A percentile compares a stretch with the other conserved stretches of the same genome.
These are phyloP conservation scores for Dactylella cylindrospora DNA, from an alignment of 2,329 filamentous ascomycete species.

Conservation along the genomic window DNA sequence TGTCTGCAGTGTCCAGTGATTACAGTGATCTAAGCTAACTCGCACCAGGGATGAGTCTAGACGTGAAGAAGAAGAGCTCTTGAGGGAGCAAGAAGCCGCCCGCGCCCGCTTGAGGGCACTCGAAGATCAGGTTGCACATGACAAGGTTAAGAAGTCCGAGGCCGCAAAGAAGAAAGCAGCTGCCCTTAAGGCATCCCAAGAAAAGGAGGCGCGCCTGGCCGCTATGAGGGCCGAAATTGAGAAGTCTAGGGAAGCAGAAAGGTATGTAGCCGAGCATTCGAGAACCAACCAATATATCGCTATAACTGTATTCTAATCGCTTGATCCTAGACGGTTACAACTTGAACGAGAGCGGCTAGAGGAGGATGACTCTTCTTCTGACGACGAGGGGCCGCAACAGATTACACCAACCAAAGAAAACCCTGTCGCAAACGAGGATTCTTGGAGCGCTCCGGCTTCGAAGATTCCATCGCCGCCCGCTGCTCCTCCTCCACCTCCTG, in stretches of 20 bases:
- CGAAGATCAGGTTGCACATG: conserved; percentile 88
- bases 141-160: conserved; percentile 94
- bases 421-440: conserved; percentile 57
- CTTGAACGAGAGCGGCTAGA: conserved; percentile 72
- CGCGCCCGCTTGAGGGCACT: conserved; percentile 81
- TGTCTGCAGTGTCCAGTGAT: conserved; percentile 54
- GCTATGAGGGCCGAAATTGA: conserved; percentile 89
- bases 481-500: conserved; percentile 57
- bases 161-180: conserved; percentile 92
- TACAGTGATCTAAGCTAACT: conserved; percentile 46
- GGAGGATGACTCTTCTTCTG: conserved; percentile 74
- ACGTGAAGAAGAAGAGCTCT: conserved; percentile 76
- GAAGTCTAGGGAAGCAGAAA: conserved; percentile 75
- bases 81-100: conserved; percentile 75
- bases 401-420: conserved; percentile 62
- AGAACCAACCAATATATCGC: background rate
- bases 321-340: conserved; percentile 58
- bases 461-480: conserved; percentile 46
- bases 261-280: too few species aligned
- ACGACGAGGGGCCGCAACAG: conserved; percentile 73
- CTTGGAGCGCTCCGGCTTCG: conserved; percentile 44
- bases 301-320: background rate
- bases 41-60: conserved; percentile 68
- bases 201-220: conserved; percentile 81
- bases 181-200: conserved; percentile 78